phyloP scores from a whole-genome alignment of 139 green algal genomes.

The Pleodorina starrii region DNA sequence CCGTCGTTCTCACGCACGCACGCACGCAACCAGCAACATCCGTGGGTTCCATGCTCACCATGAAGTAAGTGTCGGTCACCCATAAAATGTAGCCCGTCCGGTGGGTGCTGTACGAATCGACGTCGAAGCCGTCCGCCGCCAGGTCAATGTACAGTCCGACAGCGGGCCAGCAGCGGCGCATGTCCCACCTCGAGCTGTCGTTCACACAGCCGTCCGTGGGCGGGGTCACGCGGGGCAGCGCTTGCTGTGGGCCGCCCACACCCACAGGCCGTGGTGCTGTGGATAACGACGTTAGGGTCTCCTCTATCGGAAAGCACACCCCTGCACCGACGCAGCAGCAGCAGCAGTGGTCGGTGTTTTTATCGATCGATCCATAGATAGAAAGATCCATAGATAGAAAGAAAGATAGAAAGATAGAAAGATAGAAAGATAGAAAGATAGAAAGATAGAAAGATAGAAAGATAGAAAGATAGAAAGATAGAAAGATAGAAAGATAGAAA shows the following conservation, averaged over 20 bases:
- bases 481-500: too few species aligned
- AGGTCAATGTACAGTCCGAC: neutral
- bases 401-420: too few species aligned
- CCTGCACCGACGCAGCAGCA: too few species aligned
- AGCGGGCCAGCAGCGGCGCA: neutral
- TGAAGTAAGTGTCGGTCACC: neutral
- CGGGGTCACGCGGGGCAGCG: neutral
- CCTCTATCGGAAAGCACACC: too few species aligned
- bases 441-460: too few species aligned
- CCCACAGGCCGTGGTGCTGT: neutral
- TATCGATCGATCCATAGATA: too few species aligned
- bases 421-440: too few species aligned
- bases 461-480: too few species aligned
- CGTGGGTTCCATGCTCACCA: neutral
- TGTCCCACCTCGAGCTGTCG: neutral
- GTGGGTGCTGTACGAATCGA: neutral
- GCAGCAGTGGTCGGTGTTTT: too few species aligned
- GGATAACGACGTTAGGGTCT: neutral
- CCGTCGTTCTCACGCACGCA: too few species aligned
- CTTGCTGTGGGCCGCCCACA: neutral
- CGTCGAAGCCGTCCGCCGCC: neutral
- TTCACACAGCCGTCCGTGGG: neutral
- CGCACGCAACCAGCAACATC: too few species aligned
- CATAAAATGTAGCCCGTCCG: neutral
- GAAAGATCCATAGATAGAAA: too few species aligned